Conservation (phyloP, 495 filamentous ascomycete species). For the Podospora australis region DNA sequence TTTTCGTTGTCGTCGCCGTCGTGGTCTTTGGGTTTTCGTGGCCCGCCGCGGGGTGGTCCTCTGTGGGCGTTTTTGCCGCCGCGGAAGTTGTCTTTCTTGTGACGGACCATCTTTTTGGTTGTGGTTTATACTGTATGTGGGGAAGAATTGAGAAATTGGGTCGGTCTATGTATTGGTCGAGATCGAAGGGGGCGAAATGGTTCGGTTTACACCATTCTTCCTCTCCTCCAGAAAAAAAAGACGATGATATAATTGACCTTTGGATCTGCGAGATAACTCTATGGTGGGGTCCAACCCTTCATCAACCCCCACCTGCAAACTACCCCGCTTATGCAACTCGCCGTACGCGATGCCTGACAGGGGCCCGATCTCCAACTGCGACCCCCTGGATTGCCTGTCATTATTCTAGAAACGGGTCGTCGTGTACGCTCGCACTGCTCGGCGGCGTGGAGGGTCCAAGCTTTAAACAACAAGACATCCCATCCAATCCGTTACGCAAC, state of each 20-base stretch:
- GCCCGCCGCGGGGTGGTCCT: constrained; percentile 32
- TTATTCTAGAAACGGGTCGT: constrained; percentile 14
- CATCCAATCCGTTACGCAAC: no score
- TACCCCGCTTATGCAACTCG: constrained; percentile 12
- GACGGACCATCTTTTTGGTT: constrained; percentile 63
- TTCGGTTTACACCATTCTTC: no score
- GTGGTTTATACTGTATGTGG: background rate
- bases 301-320: background rate
- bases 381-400: constrained; percentile 10
- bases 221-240: no score
- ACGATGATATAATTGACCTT: background rate
- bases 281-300: constrained; percentile 7
- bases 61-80: constrained; percentile 53
- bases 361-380: background rate
- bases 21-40: constrained; percentile 21
- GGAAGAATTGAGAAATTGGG: no score
- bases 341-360: constrained; percentile 7
- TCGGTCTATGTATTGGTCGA: no score
- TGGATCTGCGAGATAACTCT: background rate
- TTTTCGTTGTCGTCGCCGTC: constrained; percentile 26
- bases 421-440: background rate
- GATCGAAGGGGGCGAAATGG: no score
- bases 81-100: constrained; percentile 85
- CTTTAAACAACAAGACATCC: no score
- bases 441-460: background rate